Base-by-base conservation (phyloP, 202 grass and related monocot species). In the Elaeis oleifera region DNA sequence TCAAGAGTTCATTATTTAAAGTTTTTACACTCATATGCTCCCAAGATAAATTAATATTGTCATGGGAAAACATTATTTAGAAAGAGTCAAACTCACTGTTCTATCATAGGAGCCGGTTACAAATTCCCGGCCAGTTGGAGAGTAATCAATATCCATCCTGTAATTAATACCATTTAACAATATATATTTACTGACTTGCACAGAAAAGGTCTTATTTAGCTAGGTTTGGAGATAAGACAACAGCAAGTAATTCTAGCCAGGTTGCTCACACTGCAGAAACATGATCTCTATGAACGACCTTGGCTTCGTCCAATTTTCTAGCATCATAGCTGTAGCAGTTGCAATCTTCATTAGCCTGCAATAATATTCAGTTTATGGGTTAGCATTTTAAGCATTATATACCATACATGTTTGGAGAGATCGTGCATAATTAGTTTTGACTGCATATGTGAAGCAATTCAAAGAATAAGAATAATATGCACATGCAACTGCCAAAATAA, bases 81-180 rank as follows among this genome's bases (percentile, higher is more conserved):
- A 24, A 63, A 26, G 15, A 27, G 29, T 44, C 27, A 11, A 25
- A 68, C 59, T 4, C 59, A 99, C 88, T 65, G 94, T 92, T 92
- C 94, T 89, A 80, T 99, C 88, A 76, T 99, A 99, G 60, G 94
- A 99, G 61, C 88, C 94, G 4, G 85, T 99, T 66, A 99, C 88
- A 63, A 99, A 99, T 85, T 99, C 88, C 63, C 82, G 78, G 14
- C 88, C 94, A 32, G 88, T 99, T 36, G 88, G 94, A 70, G 85
- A 92, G 76, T 86, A 99, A 79, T 99, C 94, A 76, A 99, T 78
- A 72, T 99, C 94, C 94, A 99, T 99, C 75, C 94, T 99, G 77
- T 69, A 89, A 83, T 58, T 3, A 77, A 63, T 50, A 13, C 36
- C 8, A 44, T 39, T 39, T 39, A 39, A 39, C 36, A 39, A 39